phyloP scores from a whole-genome alignment of 495 filamentous ascomycete species.

The Hypoxylon fuscum region DNA sequence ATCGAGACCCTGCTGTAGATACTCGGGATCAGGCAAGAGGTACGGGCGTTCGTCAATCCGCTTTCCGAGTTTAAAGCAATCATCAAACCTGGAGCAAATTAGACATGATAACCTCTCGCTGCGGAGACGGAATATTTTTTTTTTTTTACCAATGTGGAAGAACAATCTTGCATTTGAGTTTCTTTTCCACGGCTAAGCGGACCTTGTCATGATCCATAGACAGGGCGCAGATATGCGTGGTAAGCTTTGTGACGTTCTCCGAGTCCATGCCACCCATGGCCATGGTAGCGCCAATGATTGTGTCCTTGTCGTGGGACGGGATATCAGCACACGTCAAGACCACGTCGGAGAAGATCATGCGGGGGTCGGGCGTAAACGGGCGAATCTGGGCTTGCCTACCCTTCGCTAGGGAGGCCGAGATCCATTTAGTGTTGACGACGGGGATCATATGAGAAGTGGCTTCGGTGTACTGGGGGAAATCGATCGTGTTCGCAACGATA shows the following conservation, averaged over 20 bases:
- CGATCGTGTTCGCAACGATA: constrained; percentile 82
- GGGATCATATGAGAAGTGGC: constrained; percentile 77
- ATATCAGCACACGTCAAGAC: constrained; percentile 80
- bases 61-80: constrained; percentile 89
- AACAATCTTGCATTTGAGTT: constrained; percentile 79
- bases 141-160: constrained; percentile 96
- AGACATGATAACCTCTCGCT: constrained; percentile 25
- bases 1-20: constrained; percentile 64
- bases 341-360: constrained; percentile 86
- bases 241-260: constrained; percentile 69
- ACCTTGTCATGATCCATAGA: constrained; percentile 79
- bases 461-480: constrained; percentile 83
- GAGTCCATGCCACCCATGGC: constrained; percentile 88
- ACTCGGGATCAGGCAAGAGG: constrained; percentile 84
- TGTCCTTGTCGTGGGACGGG: constrained; percentile 87
- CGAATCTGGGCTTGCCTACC: constrained; percentile 77
- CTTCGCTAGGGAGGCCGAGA: constrained; percentile 71
- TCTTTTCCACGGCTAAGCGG: constrained; percentile 66
- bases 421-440: constrained; percentile 87
- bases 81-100: constrained; percentile 78
- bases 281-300: constrained; percentile 87
- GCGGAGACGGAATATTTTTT: constrained; percentile 21
- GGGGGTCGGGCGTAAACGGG: constrained; percentile 88
- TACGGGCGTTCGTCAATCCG: constrained; percentile 91
- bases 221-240: constrained; percentile 90